phyloP scores from a whole-genome alignment of 805 yeast genomes.

The Komagataella populi region DNA sequence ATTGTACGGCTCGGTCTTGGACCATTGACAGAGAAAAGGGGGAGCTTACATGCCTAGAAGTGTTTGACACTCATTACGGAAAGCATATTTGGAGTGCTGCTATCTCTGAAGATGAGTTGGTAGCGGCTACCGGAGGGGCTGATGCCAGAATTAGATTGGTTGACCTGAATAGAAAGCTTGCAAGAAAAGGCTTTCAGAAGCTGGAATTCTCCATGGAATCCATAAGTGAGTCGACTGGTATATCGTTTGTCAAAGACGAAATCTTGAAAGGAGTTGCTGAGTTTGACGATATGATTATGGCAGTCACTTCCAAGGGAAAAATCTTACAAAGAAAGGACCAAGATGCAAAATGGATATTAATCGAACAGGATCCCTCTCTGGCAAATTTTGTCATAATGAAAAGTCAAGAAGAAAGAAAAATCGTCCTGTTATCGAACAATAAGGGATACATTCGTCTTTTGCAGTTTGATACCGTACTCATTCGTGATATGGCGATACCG shows the following conservation, averaged over 20 bases:
- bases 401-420: slow-evolving; percentile 9
- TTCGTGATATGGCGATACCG: slow-evolving; percentile 10
- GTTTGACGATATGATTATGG: slow-evolving; percentile 28
- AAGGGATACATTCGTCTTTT: slow-evolving; percentile 32
- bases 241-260: slow-evolving; percentile 30
- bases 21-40: slow-evolving; percentile 17
- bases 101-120: slow-evolving; percentile 24
- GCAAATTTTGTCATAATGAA: slow-evolving; percentile 14
- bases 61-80: slow-evolving; percentile 65
- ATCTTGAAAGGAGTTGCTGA: slow-evolving; percentile 47
- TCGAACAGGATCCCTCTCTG: slow-evolving; percentile 14
- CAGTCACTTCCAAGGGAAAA: slow-evolving; percentile 49
- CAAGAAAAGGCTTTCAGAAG: slow-evolving; percentile 15
- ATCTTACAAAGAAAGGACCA: slow-evolving; percentile 20
- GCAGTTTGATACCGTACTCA: slow-evolving; percentile 18
- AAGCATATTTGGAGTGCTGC: slow-evolving; percentile 82
- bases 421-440: slow-evolving; percentile 13
- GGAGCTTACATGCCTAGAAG: slow-evolving; percentile 26
- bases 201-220: slow-evolving; percentile 17
- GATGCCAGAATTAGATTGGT: slow-evolving; percentile 72
- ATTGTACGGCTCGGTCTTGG: slow-evolving; percentile 80
- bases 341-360: slow-evolving; percentile 12
- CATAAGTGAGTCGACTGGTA: slow-evolving; percentile 16
- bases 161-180: slow-evolving; percentile 26
- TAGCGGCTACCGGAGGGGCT: slow-evolving; percentile 83